phyloP scores from a whole-genome alignment of 148 eudicot species.

The Camellia lanceoleosa region DNA sequence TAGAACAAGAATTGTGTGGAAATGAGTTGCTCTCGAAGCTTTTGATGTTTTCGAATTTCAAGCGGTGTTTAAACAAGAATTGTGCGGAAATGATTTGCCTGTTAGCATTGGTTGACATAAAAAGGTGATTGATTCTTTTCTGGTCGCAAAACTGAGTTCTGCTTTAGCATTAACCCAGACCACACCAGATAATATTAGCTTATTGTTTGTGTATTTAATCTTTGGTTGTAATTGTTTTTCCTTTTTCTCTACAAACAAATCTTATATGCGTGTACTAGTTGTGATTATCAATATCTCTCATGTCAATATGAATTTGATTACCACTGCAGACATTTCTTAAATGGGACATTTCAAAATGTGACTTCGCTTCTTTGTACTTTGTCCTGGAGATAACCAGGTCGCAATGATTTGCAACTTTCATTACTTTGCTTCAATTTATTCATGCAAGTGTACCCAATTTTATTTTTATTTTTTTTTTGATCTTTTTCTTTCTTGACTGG shows the following conservation, averaged over 20 bases:
- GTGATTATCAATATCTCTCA: not conserved
- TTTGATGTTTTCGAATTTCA: slow-evolving; percentile 20
- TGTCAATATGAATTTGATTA: not conserved
- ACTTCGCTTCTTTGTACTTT: not conserved
- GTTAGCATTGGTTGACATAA: not conserved
- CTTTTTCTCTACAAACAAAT: not conserved
- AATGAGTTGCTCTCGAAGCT: slow-evolving; percentile 27
- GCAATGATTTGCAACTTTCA: no score
- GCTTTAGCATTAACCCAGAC: not conserved
- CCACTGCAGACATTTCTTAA: not conserved
- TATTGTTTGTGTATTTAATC: not conserved
- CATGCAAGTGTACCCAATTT: no score
- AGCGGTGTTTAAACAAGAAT: slow-evolving; percentile 79
- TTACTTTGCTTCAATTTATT: no score
- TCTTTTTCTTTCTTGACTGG: no score
- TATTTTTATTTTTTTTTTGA: no score
- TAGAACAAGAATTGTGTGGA: slow-evolving; percentile 58
- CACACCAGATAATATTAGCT: not conserved
- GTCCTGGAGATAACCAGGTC: not conserved
- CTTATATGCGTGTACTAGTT: not conserved
- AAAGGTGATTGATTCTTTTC: not conserved
- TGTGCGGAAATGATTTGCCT: slow-evolving; percentile 35
- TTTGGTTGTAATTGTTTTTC: not conserved
- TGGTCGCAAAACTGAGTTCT: not conserved
- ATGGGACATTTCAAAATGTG: not conserved